A percentile compares a stretch with the other conserved stretches of the same genome.
Evolutionary conservation across 177 flowering plant species (phyloP).

Genomic region (Vitis hybrid): DNA sequence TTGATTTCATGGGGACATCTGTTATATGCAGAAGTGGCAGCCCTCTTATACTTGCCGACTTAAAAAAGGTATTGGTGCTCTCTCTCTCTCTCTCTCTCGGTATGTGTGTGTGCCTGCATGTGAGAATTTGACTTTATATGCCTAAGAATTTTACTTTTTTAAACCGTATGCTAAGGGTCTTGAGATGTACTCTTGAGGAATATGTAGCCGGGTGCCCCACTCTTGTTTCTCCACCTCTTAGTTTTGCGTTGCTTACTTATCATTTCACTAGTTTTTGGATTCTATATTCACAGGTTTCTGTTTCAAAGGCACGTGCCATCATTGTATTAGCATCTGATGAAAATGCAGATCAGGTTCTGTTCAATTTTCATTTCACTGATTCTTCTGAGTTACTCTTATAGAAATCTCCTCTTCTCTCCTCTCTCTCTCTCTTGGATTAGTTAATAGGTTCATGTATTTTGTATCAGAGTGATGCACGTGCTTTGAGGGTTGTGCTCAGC

Average conservation of each 20-base stretch:
- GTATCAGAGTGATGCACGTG: slow-evolving; percentile 92
- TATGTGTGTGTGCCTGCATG: too few species aligned
- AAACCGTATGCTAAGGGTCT: too few species aligned
- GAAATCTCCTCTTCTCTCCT: neutral
- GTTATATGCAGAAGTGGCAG: slow-evolving; percentile 97
- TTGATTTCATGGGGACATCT: slow-evolving; percentile 89
- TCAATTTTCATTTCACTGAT: neutral
- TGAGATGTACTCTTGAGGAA: too few species aligned
- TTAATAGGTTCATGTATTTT: slow-evolving; percentile 9
- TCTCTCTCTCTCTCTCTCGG: neutral
- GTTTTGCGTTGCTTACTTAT: neutral
- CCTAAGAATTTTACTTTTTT: too few species aligned
- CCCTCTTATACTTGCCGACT: slow-evolving; percentile 88
- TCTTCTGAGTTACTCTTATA: neutral
- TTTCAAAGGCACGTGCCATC: slow-evolving; percentile 90
- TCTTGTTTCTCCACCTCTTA: neutral
- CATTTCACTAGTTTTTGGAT: neutral
- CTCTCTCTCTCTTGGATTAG: neutral
- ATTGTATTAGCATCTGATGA: slow-evolving; percentile 91
- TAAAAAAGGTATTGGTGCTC: slow-evolving; percentile 60
- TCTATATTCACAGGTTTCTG: slow-evolving; percentile 65
- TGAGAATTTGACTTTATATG: too few species aligned
- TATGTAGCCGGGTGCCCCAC: neutral
- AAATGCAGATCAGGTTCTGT: slow-evolving; percentile 87
- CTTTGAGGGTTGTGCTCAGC: slow-evolving; percentile 90